A percentile compares a stretch with the other conserved stretches of the same genome.
Evolutionary conservation across 495 filamentous ascomycete species (phyloP).

Genomic region (Penicillium alfredii): DNA sequence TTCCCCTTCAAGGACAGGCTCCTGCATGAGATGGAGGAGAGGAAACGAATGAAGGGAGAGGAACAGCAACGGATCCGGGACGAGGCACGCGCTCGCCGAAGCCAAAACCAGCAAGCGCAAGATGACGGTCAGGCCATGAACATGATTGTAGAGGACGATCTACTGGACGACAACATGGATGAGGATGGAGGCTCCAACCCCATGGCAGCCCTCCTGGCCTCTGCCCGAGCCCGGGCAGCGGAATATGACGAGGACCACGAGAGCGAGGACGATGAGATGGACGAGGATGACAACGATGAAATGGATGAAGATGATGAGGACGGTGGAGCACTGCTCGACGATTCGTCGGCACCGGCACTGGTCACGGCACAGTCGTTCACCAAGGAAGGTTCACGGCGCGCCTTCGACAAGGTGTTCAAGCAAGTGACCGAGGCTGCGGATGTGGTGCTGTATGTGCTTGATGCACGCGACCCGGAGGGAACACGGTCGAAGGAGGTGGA

Average conservation of each 20-base stretch:
- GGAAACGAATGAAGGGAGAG: slow-evolving; percentile 70
- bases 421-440: slow-evolving; percentile 84
- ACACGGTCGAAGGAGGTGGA: slow-evolving; percentile 89
- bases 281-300: slow-evolving; percentile 42
- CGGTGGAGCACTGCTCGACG: slow-evolving; percentile 22
- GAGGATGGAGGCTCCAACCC: slow-evolving; percentile 63
- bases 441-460: slow-evolving; percentile 89
- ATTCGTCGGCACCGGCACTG: slow-evolving; percentile 23
- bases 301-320: slow-evolving; percentile 45
- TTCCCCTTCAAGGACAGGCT: slow-evolving; percentile 98
- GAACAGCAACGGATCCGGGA: slow-evolving; percentile 65
- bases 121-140: slow-evolving; percentile 36
- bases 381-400: slow-evolving; percentile 72
- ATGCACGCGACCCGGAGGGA: slow-evolving; percentile 87
- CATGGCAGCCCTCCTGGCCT: slow-evolving; percentile 90
- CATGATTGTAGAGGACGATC: slow-evolving; percentile 42
- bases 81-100: slow-evolving; percentile 59
- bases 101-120: slow-evolving; percentile 34
- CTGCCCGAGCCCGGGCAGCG: slow-evolving; percentile 76
- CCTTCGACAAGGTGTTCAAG: slow-evolving; percentile 96
- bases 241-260: slow-evolving; percentile 64
- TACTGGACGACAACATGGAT: slow-evolving; percentile 48
- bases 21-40: slow-evolving; percentile 88
- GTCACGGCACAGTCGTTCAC: slow-evolving; percentile 24
- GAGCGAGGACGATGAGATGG: slow-evolving; percentile 54